phyloP scores from a whole-genome alignment of 139 green algal genomes.

The Micromonas pusilla region DNA sequence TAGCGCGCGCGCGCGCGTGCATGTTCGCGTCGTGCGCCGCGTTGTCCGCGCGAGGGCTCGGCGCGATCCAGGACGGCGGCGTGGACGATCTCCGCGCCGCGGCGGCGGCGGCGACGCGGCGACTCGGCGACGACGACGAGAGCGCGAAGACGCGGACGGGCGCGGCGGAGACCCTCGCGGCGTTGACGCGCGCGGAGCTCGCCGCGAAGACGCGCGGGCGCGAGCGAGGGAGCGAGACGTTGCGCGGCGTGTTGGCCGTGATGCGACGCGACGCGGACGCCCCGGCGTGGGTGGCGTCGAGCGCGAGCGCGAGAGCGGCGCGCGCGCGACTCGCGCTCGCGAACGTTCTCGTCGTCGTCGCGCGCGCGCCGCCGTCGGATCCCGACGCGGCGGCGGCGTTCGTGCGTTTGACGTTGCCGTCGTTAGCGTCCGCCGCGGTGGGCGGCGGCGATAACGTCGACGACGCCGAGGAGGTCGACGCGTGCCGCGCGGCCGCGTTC shows the following conservation, averaged over 20 bases:
- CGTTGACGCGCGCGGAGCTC: not conserved
- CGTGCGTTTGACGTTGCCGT: not conserved
- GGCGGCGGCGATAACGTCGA: not conserved
- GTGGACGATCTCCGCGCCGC: not conserved
- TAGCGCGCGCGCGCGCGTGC: not conserved
- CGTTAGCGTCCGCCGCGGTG: not conserved
- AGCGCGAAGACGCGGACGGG: not conserved
- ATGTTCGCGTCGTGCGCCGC: not conserved
- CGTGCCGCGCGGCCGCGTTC: not conserved
- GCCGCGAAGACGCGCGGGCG: not conserved
- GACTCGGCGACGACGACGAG: not conserved
- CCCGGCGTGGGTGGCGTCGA: no score
- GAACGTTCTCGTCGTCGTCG: not conserved
- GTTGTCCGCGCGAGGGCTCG: not conserved
- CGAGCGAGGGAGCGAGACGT: not conserved
- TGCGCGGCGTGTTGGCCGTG: not conserved
- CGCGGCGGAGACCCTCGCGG: slow-evolving; percentile 11
- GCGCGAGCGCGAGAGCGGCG: no score
- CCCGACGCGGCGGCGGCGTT: not conserved
- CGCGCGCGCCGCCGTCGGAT: not conserved
- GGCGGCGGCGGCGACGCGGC: not conserved
- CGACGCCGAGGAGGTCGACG: not conserved
- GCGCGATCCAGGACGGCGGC: not conserved
- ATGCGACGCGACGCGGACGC: not conserved
- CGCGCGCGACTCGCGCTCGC: not conserved